These are phyloP conservation scores for Euclidium syriacum DNA, from an alignment of 345 rosid genomes.

Conservation along the genomic window DNA sequence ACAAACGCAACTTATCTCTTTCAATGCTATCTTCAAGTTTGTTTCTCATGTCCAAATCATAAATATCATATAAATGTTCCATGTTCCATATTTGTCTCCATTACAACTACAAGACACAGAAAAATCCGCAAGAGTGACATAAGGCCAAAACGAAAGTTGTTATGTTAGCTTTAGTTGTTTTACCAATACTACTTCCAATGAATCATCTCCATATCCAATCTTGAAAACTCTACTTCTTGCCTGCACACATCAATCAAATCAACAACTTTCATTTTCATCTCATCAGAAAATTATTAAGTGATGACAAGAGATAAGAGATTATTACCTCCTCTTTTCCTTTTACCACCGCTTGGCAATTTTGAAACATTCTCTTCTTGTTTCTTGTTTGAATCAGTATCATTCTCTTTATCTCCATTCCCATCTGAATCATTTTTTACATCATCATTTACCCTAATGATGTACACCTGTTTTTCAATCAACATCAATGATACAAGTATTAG, in stretches of 20 bases:
- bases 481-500: too few relatives aligned
- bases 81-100: not conserved
- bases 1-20: not conserved
- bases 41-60: not conserved
- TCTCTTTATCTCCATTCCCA: constrained; percentile 1
- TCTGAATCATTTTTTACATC: constrained; percentile 3
- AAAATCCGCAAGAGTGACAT: not conserved
- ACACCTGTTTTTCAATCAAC: too few relatives aligned
- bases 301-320: not conserved
- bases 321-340: constrained; percentile 27
- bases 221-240: constrained; percentile 18
- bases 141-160: not conserved
- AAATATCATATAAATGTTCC: not conserved
- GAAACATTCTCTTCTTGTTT: constrained; percentile 11
- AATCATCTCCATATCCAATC: not conserved
- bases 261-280: not conserved
- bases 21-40: not conserved
- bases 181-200: not conserved
- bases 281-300: not conserved
- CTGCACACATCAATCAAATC: constrained; percentile 15
- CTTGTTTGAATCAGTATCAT: not conserved
- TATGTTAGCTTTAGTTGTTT: not conserved
- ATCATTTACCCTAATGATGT: constrained; percentile 27
- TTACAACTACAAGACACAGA: constrained; percentile 4
- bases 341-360: constrained; percentile 11